phyloP scores from a whole-genome alignment of 208 protist genomes.

The Trypanosoma theileri region DNA sequence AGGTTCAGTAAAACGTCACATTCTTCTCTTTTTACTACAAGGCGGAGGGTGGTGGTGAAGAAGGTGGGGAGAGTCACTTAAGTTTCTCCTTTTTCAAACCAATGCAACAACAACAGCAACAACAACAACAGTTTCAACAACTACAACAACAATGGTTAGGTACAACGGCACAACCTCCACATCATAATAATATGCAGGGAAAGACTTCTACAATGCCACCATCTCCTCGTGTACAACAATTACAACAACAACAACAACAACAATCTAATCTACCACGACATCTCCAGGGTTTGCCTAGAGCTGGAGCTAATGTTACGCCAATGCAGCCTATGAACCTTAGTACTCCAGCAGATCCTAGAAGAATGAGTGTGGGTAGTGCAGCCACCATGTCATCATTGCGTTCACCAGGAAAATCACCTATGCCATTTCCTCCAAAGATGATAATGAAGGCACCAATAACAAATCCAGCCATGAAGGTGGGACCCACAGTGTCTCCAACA shows the following conservation, averaged over 20 bases:
- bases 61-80: background rate
- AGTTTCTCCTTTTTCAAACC: background rate
- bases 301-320: background rate
- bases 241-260: background rate
- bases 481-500: background rate
- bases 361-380: slow-evolving; percentile 4
- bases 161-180: background rate
- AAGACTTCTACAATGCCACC: background rate
- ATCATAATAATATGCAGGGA: background rate
- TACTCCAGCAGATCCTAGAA: background rate
- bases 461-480: slow-evolving; percentile 9
- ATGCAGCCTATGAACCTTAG: background rate
- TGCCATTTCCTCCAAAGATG: slow-evolving; percentile 1
- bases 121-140: background rate
- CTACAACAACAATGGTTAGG: background rate
- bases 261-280: background rate
- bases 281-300: background rate
- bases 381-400: background rate
- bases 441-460: slow-evolving; percentile 23
- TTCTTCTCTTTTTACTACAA: slow-evolving; percentile 2
- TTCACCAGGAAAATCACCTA: slow-evolving; percentile 7
- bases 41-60: background rate
- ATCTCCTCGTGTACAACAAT: background rate
- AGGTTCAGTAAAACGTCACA: background rate
- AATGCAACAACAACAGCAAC: slow-evolving; percentile 18